phyloP scores from a whole-genome alignment of 129 eudicot genomes.

The Deinandra increscens region DNA sequence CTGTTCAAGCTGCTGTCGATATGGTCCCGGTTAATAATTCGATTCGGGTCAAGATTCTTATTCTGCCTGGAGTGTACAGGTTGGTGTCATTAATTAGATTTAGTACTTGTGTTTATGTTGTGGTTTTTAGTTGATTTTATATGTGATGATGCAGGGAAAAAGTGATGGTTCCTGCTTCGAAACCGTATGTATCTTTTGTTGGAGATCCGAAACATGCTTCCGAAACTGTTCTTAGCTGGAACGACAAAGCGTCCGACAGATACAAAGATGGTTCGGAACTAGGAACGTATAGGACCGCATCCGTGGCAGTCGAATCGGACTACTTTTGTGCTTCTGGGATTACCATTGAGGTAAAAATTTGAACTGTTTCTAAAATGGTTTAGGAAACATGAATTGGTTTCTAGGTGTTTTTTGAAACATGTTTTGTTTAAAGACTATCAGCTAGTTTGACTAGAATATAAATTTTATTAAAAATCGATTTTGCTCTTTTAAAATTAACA shows the following conservation, averaged over 20 bases:
- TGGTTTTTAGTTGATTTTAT: not conserved
- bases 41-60: slow-evolving; percentile 54
- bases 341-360: slow-evolving; percentile 65
- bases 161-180: slow-evolving; percentile 59
- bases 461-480: no score
- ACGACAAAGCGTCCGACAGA: slow-evolving; percentile 63
- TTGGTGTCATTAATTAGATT: not conserved
- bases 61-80: slow-evolving; percentile 92
- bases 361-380: no score
- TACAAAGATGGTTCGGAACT: slow-evolving; percentile 44
- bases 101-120: not conserved
- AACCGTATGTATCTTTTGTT: slow-evolving; percentile 79
- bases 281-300: slow-evolving; percentile 74
- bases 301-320: slow-evolving; percentile 62
- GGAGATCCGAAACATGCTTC: slow-evolving; percentile 47
- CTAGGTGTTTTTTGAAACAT: no score
- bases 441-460: no score
- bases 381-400: no score
- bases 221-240: slow-evolving; percentile 69
- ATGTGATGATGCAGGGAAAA: slow-evolving; percentile 54
- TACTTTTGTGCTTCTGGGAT: slow-evolving; percentile 78
- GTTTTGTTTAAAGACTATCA: no score
- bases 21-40: slow-evolving; percentile 60
- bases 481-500: no score
- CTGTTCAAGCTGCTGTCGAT: slow-evolving; percentile 83